Base-by-base conservation (phyloP, 2,329 filamentous ascomycete genomes). In the Hymenoscyphus salicellus region DNA sequence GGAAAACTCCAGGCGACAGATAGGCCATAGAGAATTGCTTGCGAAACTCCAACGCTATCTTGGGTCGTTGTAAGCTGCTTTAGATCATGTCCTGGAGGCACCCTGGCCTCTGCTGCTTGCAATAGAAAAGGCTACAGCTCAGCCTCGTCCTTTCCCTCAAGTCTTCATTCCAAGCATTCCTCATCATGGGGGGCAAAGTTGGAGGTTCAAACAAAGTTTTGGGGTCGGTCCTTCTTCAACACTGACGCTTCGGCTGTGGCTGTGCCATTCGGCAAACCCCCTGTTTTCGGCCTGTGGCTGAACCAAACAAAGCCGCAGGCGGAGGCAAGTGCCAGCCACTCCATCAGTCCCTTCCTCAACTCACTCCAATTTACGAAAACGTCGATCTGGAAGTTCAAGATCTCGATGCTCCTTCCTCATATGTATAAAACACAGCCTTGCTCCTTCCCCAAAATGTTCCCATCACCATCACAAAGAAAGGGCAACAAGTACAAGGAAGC, bases 391-490 rank as follows among this genome's bases (percentile, higher is more conserved):
- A 8, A 26, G 0, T 6, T 26, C 8, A 52, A 52, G 46, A 52
- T 28, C n/a, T 52, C 20, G 1, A 52, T 52, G 10, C 46, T 11
- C 7, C 26, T 33, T 61, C 59, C 7, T 26, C 8, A 52, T 14
- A 52, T 14, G 32, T 28, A 52, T 61, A 61, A 43, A 23, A 60
- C 2, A 16, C 26, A 28, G 38, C 26, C 58, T 30, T 5, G 38
- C 23, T 60, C 58, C 36, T 59, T 59, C 36, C 14, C 16, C 20
- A 59, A 59, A n/a, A 33, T 60, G 8, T 14, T 20, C 33, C 20
- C 17, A n/a, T 52, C 26, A 55, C 5, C 32, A 61, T 32, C 23
- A 52, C 58, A 61, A 61, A 46, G 32, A 17, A 17, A 33, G 30
- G 26, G 30, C 32, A 17, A 11, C 7, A 62, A 43, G 38, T 52